These are phyloP conservation scores for Chytriomyces sp. DNA, from an alignment of 192 early-diverging fungal genomes.

Conservation along the genomic window DNA sequence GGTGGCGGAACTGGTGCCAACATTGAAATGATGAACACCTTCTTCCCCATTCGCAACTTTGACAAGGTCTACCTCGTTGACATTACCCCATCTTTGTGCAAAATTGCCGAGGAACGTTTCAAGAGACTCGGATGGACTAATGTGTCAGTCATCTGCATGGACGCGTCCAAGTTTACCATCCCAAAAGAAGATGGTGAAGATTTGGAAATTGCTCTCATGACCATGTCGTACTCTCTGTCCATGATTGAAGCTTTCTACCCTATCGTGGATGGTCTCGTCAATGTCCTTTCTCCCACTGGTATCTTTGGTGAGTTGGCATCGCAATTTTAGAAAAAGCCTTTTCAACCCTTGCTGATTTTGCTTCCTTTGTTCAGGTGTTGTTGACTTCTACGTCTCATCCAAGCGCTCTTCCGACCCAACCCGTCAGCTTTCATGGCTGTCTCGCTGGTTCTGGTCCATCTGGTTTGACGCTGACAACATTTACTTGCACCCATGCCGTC, in stretches of 20 bases:
- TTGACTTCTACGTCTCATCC: conserved; percentile 80
- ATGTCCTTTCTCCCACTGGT: conserved; percentile 66
- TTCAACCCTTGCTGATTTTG: background rate
- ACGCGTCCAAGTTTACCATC: conserved; percentile 73
- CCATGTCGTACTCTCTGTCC: conserved; percentile 87
- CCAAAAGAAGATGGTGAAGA: conserved; percentile 63
- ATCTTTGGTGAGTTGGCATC: conserved; percentile 59
- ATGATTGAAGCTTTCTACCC: conserved; percentile 80
- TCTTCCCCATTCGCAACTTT: conserved; percentile 77
- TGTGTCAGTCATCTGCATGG: conserved; percentile 78
- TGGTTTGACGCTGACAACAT: conserved; percentile 90
- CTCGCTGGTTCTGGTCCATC: conserved; percentile 83
- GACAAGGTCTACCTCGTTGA: conserved; percentile 80
- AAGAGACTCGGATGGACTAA: conserved; percentile 78
- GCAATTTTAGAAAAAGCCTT: conserved; percentile 2
- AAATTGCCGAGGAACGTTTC: conserved; percentile 77
- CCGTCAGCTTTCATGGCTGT: conserved; percentile 78
- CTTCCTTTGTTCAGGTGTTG: conserved; percentile 56
- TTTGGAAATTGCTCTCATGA: conserved; percentile 74
- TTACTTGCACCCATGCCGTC: conserved; percentile 75
- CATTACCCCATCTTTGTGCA: conserved; percentile 80
- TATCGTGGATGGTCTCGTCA: conserved; percentile 70
- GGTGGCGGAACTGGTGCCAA: conserved; percentile 62
- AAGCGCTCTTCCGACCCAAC: conserved; percentile 60
- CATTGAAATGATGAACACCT: conserved; percentile 71